Conservation (phyloP, 148 eudicot species). For the Amaranthus cruentus region DNA sequence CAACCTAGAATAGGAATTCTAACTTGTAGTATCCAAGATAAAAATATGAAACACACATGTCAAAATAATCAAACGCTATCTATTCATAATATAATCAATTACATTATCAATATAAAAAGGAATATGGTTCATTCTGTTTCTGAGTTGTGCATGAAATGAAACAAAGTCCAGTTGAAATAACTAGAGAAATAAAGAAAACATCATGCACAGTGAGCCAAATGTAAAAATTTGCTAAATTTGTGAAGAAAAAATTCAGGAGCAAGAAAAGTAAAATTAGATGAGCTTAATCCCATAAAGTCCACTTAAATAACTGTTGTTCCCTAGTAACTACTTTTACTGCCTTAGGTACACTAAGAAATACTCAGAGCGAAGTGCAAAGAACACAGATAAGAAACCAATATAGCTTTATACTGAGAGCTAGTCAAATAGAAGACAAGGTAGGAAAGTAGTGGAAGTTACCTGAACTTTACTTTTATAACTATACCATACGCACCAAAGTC, state of each 20-base stretch:
- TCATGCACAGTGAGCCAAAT: too few relatives aligned
- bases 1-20: too few relatives aligned
- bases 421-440: neutral
- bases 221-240: too few relatives aligned
- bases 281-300: neutral
- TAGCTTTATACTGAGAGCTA: neutral
- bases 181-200: too few relatives aligned
- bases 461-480: conserved; percentile 92
- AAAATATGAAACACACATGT: too few relatives aligned
- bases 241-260: neutral
- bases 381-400: neutral
- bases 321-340: neutral
- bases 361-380: neutral
- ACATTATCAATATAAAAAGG: too few relatives aligned
- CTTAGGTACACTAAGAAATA: neutral
- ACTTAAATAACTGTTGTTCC: neutral
- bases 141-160: too few relatives aligned
- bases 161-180: too few relatives aligned
- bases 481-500: conserved; percentile 86
- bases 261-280: neutral
- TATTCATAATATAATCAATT: too few relatives aligned
- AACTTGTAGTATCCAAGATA: too few relatives aligned
- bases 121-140: too few relatives aligned
- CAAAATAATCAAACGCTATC: too few relatives aligned
- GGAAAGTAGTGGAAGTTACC: conserved; percentile 38